A percentile compares a stretch with the other conserved stretches of the same genome.
Conservation (phyloP, 2,329 filamentous ascomycete species). For the Pyricularia sp. region DNA sequence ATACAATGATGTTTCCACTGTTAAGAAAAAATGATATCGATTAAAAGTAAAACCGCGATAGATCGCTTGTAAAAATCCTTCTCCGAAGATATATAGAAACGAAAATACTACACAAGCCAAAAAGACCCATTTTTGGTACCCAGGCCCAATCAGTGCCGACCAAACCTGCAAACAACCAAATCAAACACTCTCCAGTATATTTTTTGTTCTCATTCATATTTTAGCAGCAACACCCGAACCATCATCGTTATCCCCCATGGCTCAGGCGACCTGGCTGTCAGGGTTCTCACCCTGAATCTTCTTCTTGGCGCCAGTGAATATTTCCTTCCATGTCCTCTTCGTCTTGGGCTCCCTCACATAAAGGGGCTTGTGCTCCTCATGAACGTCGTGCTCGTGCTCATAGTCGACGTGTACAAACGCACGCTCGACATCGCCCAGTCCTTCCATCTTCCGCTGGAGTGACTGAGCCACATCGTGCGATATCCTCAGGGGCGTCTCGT, state of each 20-base stretch:
- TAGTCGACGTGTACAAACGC: conserved; percentile 37
- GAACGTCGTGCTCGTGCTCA: conserved; percentile 28
- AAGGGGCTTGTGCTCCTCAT: conserved; percentile 32
- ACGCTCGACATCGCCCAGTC: conserved; percentile 28
- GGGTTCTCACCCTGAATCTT: conserved; percentile 7
- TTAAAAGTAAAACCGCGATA: neutral
- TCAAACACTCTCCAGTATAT: neutral
- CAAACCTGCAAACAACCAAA: neutral
- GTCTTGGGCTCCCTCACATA: conserved; percentile 23
- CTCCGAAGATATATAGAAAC: neutral
- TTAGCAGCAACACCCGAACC: neutral
- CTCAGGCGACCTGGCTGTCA: neutral
- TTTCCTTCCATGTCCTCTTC: conserved; percentile 23
- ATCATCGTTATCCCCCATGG: neutral
- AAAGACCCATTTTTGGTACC: neutral
- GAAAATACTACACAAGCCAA: neutral
- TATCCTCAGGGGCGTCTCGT: conserved; percentile 40
- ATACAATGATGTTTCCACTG: too few relatives aligned
- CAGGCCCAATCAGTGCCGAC: neutral
- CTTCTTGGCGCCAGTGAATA: conserved; percentile 21
- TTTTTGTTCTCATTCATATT: neutral
- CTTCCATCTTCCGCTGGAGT: conserved; percentile 52
- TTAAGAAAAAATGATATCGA: neutral
- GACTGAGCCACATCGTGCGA: conserved; percentile 52
- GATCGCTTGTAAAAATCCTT: neutral